Base-by-base conservation (phyloP, 2,329 filamentous ascomycete genomes). In the Plenodomus tracheiphilus region DNA sequence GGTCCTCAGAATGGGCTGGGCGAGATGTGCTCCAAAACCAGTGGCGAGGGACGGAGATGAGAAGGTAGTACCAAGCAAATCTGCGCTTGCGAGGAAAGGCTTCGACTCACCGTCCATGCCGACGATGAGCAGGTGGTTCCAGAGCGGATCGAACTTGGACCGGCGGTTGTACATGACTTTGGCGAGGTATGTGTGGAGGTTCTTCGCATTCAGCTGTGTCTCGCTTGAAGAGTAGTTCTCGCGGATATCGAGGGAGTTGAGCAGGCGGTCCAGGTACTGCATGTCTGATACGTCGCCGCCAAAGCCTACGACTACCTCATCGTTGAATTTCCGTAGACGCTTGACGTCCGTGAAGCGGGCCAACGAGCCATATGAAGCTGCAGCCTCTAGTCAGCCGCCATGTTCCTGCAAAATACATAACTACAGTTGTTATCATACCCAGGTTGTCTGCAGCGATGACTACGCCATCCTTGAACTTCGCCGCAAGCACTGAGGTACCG, bases 261-360 rank as follows among this genome's bases (percentile, higher is more conserved):
- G 87, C 68, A 96, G 85, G 64, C 94, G 87, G 83, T 96, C 89
- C 62, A 99, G 85, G 80, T 95, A 95, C 80, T 99, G 94, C 94
- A 99, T 97, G 80, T 99, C 94, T 58, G 90, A 96, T 65, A 99
- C 87, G 79, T 99, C 94, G 74, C 94, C 94, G 73, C 91, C 91
- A 77, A 97, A 96, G 66, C 94, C 94, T 69, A 99, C 82, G 52
- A 97, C 84, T 22, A 91, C 86, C 58, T 86, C 85, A 59, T 86
- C 81, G 76, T 91, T 90, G 76, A 97, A 97, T 64, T 85, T 83
- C 65, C 91, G 91, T 61, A 99, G 87, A 70, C 94, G 92, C 79
- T 97, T 95, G 72, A 97, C 91, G 74, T 97, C 89, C 67, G 89
- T 92, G 82, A 97, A 99, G 71, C 94, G 91, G 52, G 94, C 93